These are phyloP conservation scores for Maudiozyma bulderi DNA, from an alignment of 805 yeast species.

Conservation along the genomic window DNA sequence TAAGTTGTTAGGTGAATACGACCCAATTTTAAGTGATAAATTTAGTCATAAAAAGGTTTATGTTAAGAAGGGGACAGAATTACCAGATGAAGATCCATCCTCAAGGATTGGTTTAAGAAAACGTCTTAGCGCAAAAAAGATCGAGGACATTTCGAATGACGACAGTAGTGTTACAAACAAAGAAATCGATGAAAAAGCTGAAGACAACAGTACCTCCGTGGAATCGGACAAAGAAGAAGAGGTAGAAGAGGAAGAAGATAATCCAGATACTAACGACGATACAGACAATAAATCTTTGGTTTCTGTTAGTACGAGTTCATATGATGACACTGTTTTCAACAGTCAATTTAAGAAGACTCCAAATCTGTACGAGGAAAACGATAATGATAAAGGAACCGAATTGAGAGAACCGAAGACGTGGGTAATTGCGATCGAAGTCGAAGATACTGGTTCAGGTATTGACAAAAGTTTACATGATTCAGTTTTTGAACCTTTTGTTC, in stretches of 20 bases:
- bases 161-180: not conserved
- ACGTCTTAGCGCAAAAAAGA: not conserved
- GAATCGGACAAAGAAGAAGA: not conserved
- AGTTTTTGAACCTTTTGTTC: conserved; percentile 93
- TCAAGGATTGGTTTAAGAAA: not conserved
- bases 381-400: conserved; percentile 16
- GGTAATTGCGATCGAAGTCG: conserved; percentile 50
- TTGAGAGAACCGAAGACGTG: conserved; percentile 25
- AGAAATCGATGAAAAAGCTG: not conserved
- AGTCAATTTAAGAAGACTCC: conserved; percentile 32
- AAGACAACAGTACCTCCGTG: not conserved
- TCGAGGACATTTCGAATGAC: not conserved
- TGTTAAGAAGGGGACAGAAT: conserved; percentile 27
- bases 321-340: conserved; percentile 36
- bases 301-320: conserved; percentile 29
- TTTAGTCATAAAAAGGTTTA: conserved; percentile 38
- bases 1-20: conserved; percentile 63
- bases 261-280: not conserved
- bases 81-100: conserved; percentile 1
- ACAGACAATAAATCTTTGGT: conserved; percentile 11
- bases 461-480: conserved; percentile 70
- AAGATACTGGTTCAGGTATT: conserved; percentile 93
- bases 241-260: not conserved
- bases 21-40: conserved; percentile 37
- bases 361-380: conserved; percentile 18